A percentile compares a stretch with the other conserved stretches of the same genome.
Conservation (phyloP, 2,329 filamentous ascomycete species). For the Juglanconis oblonga region DNA sequence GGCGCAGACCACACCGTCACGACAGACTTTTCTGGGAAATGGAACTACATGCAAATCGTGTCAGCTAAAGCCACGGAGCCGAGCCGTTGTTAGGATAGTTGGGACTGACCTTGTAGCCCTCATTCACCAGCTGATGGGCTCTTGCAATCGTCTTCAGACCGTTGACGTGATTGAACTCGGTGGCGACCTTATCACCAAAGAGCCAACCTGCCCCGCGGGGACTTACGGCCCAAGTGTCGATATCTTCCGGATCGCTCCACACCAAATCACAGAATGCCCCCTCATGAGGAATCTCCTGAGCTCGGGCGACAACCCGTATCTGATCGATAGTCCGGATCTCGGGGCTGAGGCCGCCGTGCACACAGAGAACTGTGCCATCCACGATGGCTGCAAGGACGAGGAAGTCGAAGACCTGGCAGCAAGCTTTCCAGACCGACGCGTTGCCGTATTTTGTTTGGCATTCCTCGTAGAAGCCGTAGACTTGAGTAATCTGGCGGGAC, state of each 20-base stretch:
- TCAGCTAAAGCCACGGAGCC: conserved; percentile 13
- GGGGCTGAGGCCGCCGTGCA: conserved; percentile 86
- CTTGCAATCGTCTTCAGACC: conserved; percentile 92
- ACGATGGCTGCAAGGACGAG: conserved; percentile 95
- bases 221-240: conserved; percentile 93
- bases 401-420: conserved; percentile 99
- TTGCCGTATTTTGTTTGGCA: conserved; percentile 98
- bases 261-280: conserved; percentile 97
- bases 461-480: conserved; percentile 98
- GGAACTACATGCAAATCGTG: conserved; percentile 58
- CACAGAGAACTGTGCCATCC: conserved; percentile 96
- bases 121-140: conserved; percentile 97
- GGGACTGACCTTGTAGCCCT: conserved; percentile 84
- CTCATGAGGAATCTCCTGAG: conserved; percentile 96
- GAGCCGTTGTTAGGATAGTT: neutral
- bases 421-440: conserved; percentile 99
- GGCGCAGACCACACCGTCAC: conserved; percentile 98
- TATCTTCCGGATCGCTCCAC: conserved; percentile 96
- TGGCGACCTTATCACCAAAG: conserved; percentile 95
- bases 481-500: conserved; percentile 94
- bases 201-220: conserved; percentile 96
- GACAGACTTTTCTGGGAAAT: conserved; percentile 91
- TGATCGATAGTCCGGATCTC: conserved; percentile 98
- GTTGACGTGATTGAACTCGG: conserved; percentile 96
- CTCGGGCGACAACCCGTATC: conserved; percentile 97